A percentile compares a stretch with the other conserved stretches of the same genome.
These are phyloP conservation scores for Syzygium jambos DNA, from an alignment of 345 rosid genomes.

Conservation along the genomic window DNA sequence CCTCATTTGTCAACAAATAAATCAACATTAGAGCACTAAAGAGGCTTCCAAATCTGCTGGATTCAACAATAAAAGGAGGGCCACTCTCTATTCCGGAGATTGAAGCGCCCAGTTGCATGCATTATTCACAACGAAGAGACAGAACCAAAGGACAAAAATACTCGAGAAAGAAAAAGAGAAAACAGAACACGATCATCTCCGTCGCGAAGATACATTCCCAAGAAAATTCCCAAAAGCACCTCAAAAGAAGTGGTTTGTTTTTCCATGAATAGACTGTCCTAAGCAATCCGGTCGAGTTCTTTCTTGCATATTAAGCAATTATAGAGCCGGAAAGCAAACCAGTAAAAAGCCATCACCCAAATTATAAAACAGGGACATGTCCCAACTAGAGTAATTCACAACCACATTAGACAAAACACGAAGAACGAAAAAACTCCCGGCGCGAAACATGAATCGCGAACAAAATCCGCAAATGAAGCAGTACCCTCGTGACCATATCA, in stretches of 20 bases:
- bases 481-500: not conserved
- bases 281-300: not conserved
- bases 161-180: not conserved
- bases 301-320: not conserved
- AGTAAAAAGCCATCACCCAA: not conserved
- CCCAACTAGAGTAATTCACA: not conserved
- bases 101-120: not conserved
- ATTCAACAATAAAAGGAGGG: not conserved
- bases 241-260: not conserved
- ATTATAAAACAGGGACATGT: not conserved
- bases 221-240: not conserved
- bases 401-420: not conserved
- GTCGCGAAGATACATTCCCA: not conserved
- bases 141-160: not conserved
- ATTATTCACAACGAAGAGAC: not conserved
- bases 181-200: not conserved
- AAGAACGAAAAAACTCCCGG: not conserved
- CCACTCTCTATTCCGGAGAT: not conserved
- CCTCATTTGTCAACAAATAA: not conserved
- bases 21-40: not conserved
- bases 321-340: not conserved
- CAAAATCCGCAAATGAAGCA: not conserved
- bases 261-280: not conserved
- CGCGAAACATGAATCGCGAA: not conserved
- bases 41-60: not conserved